phyloP scores from a whole-genome alignment of 2,329 filamentous ascomycete genomes.

The Cladophialophora immunda region DNA sequence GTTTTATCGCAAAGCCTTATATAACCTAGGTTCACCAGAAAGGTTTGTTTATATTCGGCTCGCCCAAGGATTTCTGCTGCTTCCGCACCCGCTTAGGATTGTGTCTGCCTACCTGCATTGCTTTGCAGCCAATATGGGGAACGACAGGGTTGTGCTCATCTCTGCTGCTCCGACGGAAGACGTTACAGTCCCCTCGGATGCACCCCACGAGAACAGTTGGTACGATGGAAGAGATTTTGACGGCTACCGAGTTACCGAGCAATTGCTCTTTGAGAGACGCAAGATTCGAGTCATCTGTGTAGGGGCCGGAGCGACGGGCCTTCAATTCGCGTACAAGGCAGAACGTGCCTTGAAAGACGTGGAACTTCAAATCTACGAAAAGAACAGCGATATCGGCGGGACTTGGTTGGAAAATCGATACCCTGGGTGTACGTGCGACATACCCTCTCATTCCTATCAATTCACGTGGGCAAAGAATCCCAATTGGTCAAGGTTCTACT shows the following conservation, averaged over 20 bases:
- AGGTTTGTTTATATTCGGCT: neutral
- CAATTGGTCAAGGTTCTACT: slow-evolving; percentile 42
- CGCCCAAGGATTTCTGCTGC: neutral
- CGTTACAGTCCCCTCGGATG: slow-evolving; percentile 30
- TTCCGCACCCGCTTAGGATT: neutral
- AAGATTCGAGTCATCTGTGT: slow-evolving; percentile 38
- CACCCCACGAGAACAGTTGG: slow-evolving; percentile 35
- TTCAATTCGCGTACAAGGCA: slow-evolving; percentile 42
- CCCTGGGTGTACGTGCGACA: slow-evolving; percentile 44
- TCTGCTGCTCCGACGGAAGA: slow-evolving; percentile 33
- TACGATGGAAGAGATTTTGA: slow-evolving; percentile 36
- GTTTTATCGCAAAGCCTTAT: slow-evolving; percentile 7
- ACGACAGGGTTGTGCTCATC: slow-evolving; percentile 28
- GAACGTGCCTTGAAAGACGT: slow-evolving; percentile 35
- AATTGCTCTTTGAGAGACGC: slow-evolving; percentile 27
- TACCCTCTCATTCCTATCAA: slow-evolving; percentile 64
- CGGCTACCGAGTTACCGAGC: slow-evolving; percentile 33
- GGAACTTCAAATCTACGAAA: slow-evolving; percentile 42
- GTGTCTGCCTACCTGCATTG: neutral
- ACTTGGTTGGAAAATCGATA: slow-evolving; percentile 47
- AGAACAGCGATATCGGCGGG: slow-evolving; percentile 44
- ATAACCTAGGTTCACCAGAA: slow-evolving; percentile 8
- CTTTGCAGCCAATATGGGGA: slow-evolving; percentile 21
- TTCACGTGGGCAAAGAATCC: slow-evolving; percentile 59
- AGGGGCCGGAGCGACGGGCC: slow-evolving; percentile 44